These are phyloP conservation scores for Colletotrichum tofieldiae DNA, from an alignment of 2,329 filamentous ascomycete species.

Conservation along the genomic window DNA sequence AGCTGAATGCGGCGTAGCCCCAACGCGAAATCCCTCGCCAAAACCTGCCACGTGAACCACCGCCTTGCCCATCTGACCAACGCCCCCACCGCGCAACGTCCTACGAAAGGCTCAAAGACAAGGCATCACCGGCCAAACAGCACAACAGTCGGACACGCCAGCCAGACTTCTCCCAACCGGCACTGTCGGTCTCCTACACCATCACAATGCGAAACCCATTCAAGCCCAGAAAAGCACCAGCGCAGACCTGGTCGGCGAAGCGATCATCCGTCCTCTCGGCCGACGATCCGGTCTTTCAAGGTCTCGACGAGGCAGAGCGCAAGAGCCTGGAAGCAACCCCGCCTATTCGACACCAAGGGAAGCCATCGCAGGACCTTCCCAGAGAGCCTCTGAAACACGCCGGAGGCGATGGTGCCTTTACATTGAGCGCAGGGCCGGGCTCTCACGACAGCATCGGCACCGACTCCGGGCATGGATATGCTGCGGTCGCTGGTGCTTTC, in stretches of 20 bases:
- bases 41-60: background rate
- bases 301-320: background rate
- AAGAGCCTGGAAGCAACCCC: background rate
- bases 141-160: no score
- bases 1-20: background rate
- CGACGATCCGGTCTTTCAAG: slow-evolving; percentile 3
- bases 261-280: background rate
- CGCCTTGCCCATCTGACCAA: background rate
- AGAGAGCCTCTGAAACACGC: background rate
- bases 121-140: background rate
- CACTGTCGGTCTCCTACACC: background rate
- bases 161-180: background rate
- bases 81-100: background rate
- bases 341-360: background rate
- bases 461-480: slow-evolving; percentile 5
- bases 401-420: background rate
- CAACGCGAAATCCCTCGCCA: background rate
- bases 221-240: slow-evolving; percentile 11
- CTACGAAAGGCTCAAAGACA: background rate
- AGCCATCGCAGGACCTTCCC: background rate
- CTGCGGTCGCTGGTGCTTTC: background rate
- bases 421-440: background rate
- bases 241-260: background rate
- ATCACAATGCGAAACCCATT: slow-evolving; percentile 54
- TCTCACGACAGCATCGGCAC: background rate